Base-by-base conservation (phyloP, 2,329 filamentous ascomycete genomes). In the Aaosphaeria arxii region DNA sequence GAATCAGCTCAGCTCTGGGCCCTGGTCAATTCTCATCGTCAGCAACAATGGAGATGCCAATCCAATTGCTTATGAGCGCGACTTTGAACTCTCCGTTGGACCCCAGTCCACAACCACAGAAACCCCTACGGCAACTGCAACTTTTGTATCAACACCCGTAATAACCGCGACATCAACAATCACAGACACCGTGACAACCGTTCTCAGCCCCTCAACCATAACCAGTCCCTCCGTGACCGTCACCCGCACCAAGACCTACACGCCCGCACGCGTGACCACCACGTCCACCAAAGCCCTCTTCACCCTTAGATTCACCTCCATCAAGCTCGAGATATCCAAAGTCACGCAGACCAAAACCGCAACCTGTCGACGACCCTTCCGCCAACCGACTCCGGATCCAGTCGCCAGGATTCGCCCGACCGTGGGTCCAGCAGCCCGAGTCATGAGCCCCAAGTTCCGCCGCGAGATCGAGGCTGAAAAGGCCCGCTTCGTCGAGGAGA, bases 1-100 rank as follows among this genome's bases (percentile, higher is more conserved):
- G 55, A 62, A 62, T 44, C 52, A 70, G 32, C 59, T 74, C 31
- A 58, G 46, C 32, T 56, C 55, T 36, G 72, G 72, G 9, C 55
- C 59, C 11, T 74, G 70, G 69, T 70, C 69, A 11, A 49, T 74
- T 30, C 43, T 74, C 28, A 59, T 73, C 46, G 63, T 74, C 38
- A 71, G 66, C 50, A 73, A 74, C 61, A 73, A 73, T 46, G 71
- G 71, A 44, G 67, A 48, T 32, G 66, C 56, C 9, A 61, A 58
- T 9, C 67, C 70, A 7, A 69, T 74, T 32, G 71, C 64, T 13
- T 72, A 67, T 54, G 55, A 73, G 54, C 62, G 72, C 51, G 70
- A 74, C 46, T 74, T 74, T 51, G 55, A 45, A 7, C 57, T 74
- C 3, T 60, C 53, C 17, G 71, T 73, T 40, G 71, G 66, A 5